Evolutionary conservation across 164 flowering plant species (phyloP), one percentile per base, ranked within the genome.

Genomic region (Stephania cephalantha): DNA sequence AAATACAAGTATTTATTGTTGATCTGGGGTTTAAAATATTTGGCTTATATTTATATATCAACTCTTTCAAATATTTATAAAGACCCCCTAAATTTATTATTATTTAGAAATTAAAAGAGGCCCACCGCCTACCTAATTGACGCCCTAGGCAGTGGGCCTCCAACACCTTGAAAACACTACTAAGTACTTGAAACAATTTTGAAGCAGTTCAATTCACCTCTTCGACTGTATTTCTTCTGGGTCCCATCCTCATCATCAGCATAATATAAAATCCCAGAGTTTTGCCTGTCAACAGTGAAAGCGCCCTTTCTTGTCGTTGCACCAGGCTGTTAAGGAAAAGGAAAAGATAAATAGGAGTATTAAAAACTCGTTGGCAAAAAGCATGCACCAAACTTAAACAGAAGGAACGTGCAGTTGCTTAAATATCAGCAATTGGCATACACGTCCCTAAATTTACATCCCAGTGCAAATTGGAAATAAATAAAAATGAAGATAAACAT

Each of bases 231-330:
- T 80, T 96, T 96, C 72, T 88, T 92, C 74, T 73, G 84, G 71
- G 85, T 88, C 73, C 86, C 93, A 82, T 96, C 99, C 83, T 96
- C 99, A 85, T 96, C 98, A 79, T 96, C 99, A 0, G 95, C 97
- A 84, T 85, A 92, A 84, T 96, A 94, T 71, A 87, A 88, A n/a
- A 86, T 80, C 80, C 92, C 98, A 22, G 99, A 91, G 80, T 87
- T 88, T 77, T 92, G 97, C 79, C 92, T 84, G 18, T 96, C 99
- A 61, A 83, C 88, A 80, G 82, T 79, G 52, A 74, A 10, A 79
- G 85, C 80, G 77, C 78, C 82, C 81, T 94, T 94, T 70, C 98
- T 79, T 29, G 98, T 90, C 73, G 94, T 89, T 44, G 98, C 94
- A 77, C 89, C 91, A 71, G 93, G 93, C 98, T 96, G 89, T 22